Base-by-base conservation (phyloP, 768 basidiomycete genomes). In the Leccinum incarnatum region DNA sequence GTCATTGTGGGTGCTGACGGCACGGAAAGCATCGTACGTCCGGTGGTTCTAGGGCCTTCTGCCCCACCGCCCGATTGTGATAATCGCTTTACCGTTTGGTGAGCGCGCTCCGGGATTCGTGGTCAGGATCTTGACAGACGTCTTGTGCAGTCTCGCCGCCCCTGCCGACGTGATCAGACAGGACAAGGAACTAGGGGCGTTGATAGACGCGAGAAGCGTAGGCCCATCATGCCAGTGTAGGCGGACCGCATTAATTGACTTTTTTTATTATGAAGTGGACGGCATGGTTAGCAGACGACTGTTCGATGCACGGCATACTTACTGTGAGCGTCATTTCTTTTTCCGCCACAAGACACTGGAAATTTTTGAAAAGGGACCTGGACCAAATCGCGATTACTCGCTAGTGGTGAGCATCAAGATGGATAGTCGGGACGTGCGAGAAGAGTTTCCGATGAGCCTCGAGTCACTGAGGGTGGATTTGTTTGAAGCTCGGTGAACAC, bases 1-100 rank as follows among this genome's bases (percentile, higher is more conserved):
- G 67, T 86, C 25, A 69, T 87, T 42, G 75, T 87, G 5, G 85
- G 82, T 11, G 86, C 86, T 3, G 86, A 87, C 67, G 86, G 86
- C 9, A 75, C 75, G n/a, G 66, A 73, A 32, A 85, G 83, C 21
- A 42, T 79, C 34, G 73, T 78, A 9, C 68, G 69, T 9, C 62
- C 73, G 6, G 65, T 81, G 5, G 64, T 77, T 21, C 70, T 70
- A 2, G 69, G 69, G 1, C 11, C 60, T 1, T 55, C n/a, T 12
- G 19, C 50, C 0, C 65, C 56, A 7, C 19, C 23, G 0, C 54
- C 65, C 15, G 65, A 66, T 15, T 21, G 15, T 36, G 68, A 69
- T 9, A 59, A 59, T 27, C 51, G 62, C 1, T 53, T 59, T 27
- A 62, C 57, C 5, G 51, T 70, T 21, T 60, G 36, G 69, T 67